Base-by-base conservation (phyloP, 176 grass and related monocot species). In the Aegilops longissima region DNA sequence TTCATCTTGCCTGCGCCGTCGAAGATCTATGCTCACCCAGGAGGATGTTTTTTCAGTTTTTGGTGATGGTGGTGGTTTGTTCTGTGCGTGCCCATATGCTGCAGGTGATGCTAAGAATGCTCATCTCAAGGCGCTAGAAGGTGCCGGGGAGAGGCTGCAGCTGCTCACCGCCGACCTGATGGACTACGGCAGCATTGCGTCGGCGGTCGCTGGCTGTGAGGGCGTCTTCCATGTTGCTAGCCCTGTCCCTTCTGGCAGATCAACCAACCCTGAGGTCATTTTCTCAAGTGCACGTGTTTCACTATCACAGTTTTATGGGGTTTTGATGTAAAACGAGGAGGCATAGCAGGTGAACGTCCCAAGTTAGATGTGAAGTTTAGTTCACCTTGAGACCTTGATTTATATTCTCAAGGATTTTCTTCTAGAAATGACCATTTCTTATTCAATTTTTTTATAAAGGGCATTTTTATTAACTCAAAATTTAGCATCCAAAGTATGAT, bases 201-300 rank as follows among this genome's bases (percentile, higher is more conserved):
- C 73, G 9, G 73, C 73, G 27, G 47, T 77, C 20, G 73, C 45
- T 6, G 73, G 73, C 73, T 77, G 73, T 6, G 73, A 77, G 2
- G 73, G 47, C 4, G 73, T 77, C 12, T 77, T 77, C 73, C 73
- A 77, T 77, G 73, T 77, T 56, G 73, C 73, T 3, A 54, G 73
- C 73, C 73, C 73, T 33, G 73, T 77, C 27, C 73, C 47, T 52
- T 76, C 42, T 0, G 24, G 73, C 24, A 45, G 44, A 25, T 52
- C 44, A 11, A 31, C 73, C 24, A 52, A 76, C 4, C 73, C 73
- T 11, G 73, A 76, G 73, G 44, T 76, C 3, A 76, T 30, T 8
- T 76, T 76, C 47, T 30, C 40, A 25, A 52, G 44, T 4, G 10
- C 14, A 76, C 4, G 3, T 30, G 73, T 18, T 52, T 52, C 24